Evolutionary conservation across 768 basidiomycete species (phyloP).

Genomic region (Serendipita sp.): DNA sequence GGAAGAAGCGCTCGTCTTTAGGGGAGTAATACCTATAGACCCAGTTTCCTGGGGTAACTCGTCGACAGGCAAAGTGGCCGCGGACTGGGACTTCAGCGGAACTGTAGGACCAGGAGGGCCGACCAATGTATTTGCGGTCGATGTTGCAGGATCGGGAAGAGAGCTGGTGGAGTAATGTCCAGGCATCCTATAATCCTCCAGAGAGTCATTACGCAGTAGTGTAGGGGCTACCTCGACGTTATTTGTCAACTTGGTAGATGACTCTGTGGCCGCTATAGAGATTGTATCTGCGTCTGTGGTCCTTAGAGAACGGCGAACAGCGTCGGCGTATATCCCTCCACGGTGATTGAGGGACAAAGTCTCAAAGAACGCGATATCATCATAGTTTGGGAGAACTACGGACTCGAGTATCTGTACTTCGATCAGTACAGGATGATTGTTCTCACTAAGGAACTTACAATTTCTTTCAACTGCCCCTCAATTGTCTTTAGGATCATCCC

Average conservation of each 20-base stretch:
- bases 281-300: conserved; percentile 4
- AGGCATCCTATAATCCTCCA: conserved; percentile 6
- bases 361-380: conserved; percentile 93
- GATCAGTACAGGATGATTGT: not conserved
- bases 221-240: conserved; percentile 1
- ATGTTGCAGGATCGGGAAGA: not conserved
- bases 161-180: conserved; percentile 3
- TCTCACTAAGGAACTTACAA: conserved; percentile 32
- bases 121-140: not conserved
- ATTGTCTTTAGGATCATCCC: conserved; percentile 80
- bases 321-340: conserved; percentile 83
- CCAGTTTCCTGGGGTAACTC: not conserved
- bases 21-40: not conserved
- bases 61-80: too few relatives aligned
- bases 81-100: not conserved
- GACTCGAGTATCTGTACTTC: conserved; percentile 69
- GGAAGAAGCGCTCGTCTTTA: not conserved
- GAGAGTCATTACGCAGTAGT: not conserved
- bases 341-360: conserved; percentile 45
- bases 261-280: not conserved
- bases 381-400: conserved; percentile 93
- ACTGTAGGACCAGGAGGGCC: not conserved
- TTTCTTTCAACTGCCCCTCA: conserved; percentile 74
- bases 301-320: conserved; percentile 22
- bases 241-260: conserved; percentile 1